Percentiles rank a stretch among this genome's conserved stretches.
phyloP scores from a whole-genome alignment of 805 yeast genomes.

The Suhomyces faveliae region DNA sequence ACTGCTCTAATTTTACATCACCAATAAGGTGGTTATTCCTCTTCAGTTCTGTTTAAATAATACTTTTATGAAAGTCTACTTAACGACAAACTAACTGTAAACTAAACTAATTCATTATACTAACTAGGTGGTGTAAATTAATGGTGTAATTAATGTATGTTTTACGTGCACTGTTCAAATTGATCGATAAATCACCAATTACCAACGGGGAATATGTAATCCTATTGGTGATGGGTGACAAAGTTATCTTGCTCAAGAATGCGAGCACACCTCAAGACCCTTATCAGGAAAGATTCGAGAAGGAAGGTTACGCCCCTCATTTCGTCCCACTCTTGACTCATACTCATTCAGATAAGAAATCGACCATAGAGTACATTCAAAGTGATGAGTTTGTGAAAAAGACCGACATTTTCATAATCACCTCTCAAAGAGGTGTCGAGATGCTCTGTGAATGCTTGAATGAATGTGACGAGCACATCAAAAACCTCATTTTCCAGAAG shows the following conservation, averaged over 20 bases:
- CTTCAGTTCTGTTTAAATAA: neutral
- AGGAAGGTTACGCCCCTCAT: conserved; percentile 38
- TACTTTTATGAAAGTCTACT: too few species aligned
- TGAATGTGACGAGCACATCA: conserved; percentile 18
- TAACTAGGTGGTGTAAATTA: too few species aligned
- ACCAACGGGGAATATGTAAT: neutral
- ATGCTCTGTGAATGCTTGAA: conserved; percentile 52
- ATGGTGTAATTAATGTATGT: neutral
- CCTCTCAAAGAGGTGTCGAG: conserved; percentile 92
- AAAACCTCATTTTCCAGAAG: conserved; percentile 38
- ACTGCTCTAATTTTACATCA: too few species aligned
- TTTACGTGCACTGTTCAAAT: neutral
- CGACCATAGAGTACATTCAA: conserved; percentile 44
- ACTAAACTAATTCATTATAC: too few species aligned
- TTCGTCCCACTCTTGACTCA: conserved; percentile 79
- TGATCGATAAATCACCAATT: neutral
- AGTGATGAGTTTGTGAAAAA: conserved; percentile 40
- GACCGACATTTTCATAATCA: conserved; percentile 62
- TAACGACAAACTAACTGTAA: too few species aligned
- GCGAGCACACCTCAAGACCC: conserved; percentile 67
- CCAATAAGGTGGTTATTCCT: too few species aligned
- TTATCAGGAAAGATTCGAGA: conserved; percentile 48
- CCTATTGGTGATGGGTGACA: neutral
- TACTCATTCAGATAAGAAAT: conserved; percentile 48
- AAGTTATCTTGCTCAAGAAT: conserved; percentile 64